Evolutionary conservation across 2,329 filamentous ascomycete species (phyloP).

Genomic region (Penicillium sp.): DNA sequence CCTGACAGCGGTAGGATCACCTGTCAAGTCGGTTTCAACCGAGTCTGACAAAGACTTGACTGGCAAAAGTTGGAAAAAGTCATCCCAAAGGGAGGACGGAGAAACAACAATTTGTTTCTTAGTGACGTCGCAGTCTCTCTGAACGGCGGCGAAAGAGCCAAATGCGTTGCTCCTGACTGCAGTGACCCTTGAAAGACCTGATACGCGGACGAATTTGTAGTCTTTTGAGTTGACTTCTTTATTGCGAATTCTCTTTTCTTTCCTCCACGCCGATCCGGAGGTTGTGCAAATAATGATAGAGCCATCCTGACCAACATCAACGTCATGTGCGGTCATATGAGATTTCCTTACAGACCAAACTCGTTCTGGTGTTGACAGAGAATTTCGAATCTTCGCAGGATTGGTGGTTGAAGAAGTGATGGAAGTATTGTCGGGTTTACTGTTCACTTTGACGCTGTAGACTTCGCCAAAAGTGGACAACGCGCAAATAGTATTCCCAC

Average conservation of each 20-base stretch:
- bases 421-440: constrained; percentile 60
- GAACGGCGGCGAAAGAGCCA: constrained; percentile 82
- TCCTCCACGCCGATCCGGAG: constrained; percentile 88
- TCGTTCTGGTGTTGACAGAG: constrained; percentile 71
- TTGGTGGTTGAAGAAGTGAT: constrained; percentile 77
- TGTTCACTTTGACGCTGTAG: constrained; percentile 75
- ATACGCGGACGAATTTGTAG: constrained; percentile 91
- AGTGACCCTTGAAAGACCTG: constrained; percentile 78
- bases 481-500: constrained; percentile 87
- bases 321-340: constrained; percentile 76
- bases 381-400: constrained; percentile 80
- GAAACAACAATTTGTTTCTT: constrained; percentile 65
- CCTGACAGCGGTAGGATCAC: neutral
- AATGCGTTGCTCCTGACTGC: constrained; percentile 83
- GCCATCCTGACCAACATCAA: constrained; percentile 85
- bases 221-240: constrained; percentile 76
- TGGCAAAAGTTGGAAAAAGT: constrained; percentile 66
- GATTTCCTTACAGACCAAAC: constrained; percentile 89
- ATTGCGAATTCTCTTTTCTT: constrained; percentile 75
- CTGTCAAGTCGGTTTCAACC: constrained; percentile 26
- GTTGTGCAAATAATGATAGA: constrained; percentile 92
- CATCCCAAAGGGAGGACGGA: constrained; percentile 67
- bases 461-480: constrained; percentile 80
- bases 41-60: constrained; percentile 58
- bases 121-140: constrained; percentile 79